Evolutionary conservation across 768 basidiomycete species (phyloP), one percentile per base, ranked within the genome.

Genomic region (Dacryopinax spathularia): DNA sequence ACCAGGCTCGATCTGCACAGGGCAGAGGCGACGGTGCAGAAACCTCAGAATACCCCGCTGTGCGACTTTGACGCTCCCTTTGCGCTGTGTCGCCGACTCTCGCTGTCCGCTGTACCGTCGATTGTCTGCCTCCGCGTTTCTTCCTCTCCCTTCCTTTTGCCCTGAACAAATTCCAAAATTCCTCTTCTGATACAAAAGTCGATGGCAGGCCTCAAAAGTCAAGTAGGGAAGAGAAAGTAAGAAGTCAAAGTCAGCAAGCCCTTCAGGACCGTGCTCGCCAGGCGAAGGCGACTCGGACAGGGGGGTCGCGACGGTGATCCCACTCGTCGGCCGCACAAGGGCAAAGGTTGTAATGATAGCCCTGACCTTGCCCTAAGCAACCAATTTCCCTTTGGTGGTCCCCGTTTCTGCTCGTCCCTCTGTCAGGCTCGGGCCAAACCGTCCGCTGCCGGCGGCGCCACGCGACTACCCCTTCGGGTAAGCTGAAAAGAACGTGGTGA

Each of bases 321-420:
- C 48, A n/a, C 22, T 31, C 22, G 25, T 56, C 48, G 25, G 48
- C 48, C 48, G 48, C 31, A 56, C 25, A 27, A 56, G 7, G 48
- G 48, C 48, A 56, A 10, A 15, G n/a, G n/a, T n/a, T n/a, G 3
- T 56, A 56, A 25, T 25, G 48, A 56, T 56, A 56, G 48, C 48
- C 48, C 48, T 56, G 48, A 56, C 48, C 48, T 56, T 56, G 48
- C 48, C 48, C 48, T 56, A 56, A 56, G 48, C 48, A 56, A 56
- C 48, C 48, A 56, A 56, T 27, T 56, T 56, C 48, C 48, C 48
- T 27, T 56, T 31, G 39, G 22, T 22, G 4, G 39, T 31, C 48
- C 48, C 29, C 48, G 29, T 56, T 56, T 56, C 48, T 56, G 48
- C 48, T 5, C 48, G 31, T 15, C 29, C 10, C 48, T 56, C 31